Conservation (phyloP, 305 asterid species). For the Solanum hybrid region DNA sequence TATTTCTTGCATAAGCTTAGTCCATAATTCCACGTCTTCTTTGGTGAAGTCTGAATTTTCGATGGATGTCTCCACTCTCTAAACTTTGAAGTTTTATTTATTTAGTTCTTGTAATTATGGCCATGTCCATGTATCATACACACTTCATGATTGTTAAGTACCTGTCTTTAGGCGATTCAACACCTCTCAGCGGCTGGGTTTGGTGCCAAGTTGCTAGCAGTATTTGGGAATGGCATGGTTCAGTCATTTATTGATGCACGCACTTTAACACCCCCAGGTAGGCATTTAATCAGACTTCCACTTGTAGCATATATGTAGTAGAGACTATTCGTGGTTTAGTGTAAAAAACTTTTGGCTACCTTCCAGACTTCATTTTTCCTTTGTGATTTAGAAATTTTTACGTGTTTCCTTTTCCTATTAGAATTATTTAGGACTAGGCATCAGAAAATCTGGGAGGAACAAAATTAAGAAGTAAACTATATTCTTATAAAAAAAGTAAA, state of each 20-base stretch:
- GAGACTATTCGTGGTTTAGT: neutral
- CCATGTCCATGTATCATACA: neutral
- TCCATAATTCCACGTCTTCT: neutral
- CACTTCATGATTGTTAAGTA: neutral
- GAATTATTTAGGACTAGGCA: neutral
- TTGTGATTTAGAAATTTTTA: neutral
- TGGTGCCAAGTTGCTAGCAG: constrained; percentile 96
- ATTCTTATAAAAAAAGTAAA: neutral
- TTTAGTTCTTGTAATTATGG: neutral
- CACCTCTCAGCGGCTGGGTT: constrained; percentile 95
- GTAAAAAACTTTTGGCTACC: neutral
- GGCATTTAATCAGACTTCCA: neutral
- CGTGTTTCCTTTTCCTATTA: neutral
- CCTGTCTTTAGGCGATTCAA: constrained; percentile 66
- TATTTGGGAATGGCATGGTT: constrained; percentile 98
- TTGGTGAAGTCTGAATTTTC: neutral
- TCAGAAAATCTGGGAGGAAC: neutral
- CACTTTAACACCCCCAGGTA: constrained; percentile 75
- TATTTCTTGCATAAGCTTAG: neutral
- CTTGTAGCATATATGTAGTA: neutral
- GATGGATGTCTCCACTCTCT: neutral
- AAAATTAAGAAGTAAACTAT: neutral
- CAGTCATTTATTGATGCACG: constrained; percentile 91
- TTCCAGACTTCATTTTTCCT: neutral
- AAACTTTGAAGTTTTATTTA: neutral